Base-by-base conservation (phyloP, 805 yeast species). In the Metschnikowia reukaufii region DNA sequence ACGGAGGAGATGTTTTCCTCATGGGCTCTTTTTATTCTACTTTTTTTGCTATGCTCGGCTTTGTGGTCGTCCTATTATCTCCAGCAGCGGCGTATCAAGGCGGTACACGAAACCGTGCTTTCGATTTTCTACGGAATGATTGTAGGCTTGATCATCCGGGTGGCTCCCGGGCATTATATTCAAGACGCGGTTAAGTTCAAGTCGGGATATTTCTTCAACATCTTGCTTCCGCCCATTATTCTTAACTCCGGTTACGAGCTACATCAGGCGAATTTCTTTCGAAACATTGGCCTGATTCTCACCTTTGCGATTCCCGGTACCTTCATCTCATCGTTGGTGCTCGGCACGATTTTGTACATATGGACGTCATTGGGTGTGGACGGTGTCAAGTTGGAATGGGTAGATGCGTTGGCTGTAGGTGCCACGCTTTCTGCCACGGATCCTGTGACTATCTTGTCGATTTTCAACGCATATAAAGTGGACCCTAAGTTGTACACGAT, bases 401-500 rank as follows among this genome's bases (percentile, higher is more conserved):
- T 94, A n/a, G 97, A 92, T 65, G 97, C 98, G 0, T 74, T 94
- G 46, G 92, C 97, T 0, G 96, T 94, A 15, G 99, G 99, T 19
- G 99, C 99, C 2, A 92, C 99, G 0, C 77, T 94, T 36, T 88
- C 96, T 2, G 99, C 99, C 17, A 94, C 99, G 1, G 99, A 94
- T 66, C 99, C 99, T 0, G 97, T 94, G 25, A 94, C 99, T 1
- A 92, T 94, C 60, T 71, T 94, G 56, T 90, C 98, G 12, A 94
- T 94, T 50, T 94, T 94, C 76, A 94, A 92, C 63, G 94, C 98
- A 12, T 94, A 94, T 70, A 91, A 92, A 67, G 99, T 94, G 30
- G 99, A 94, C 66, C 99, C 99, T 9, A 94, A 95, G 66, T 74
- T 94, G 39, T 94, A 95, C 71, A 95, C 99, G 20, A 90, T 94